Evolutionary conservation across 208 protist species (phyloP).

Genomic region (Lotmaria passim): DNA sequence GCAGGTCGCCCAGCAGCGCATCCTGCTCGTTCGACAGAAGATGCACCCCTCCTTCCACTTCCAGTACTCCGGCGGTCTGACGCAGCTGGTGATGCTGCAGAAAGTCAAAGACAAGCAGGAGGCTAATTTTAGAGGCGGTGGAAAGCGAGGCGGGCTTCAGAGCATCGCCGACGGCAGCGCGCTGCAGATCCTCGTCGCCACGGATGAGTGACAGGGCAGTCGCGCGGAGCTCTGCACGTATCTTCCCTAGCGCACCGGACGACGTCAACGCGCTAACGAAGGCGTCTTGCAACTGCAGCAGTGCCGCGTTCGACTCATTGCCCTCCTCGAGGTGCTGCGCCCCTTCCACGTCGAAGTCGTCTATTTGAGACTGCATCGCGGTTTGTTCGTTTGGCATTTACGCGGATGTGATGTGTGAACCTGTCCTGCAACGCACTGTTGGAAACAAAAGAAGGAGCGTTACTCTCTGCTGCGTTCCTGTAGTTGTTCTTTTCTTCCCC

Average conservation of each 20-base stretch:
- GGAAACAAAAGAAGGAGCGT: too few species aligned
- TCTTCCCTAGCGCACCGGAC: slow-evolving; percentile 64
- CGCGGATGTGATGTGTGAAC: too few species aligned
- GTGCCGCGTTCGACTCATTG: slow-evolving; percentile 68
- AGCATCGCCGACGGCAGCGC: slow-evolving; percentile 42
- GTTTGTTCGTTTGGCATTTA: too few species aligned
- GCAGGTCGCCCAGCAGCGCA: slow-evolving; percentile 53
- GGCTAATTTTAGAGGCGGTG: slow-evolving; percentile 37
- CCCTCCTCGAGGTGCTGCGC: slow-evolving; percentile 40
- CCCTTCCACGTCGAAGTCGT: slow-evolving; percentile 25
- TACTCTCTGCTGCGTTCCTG: too few species aligned
- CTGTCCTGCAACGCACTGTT: too few species aligned
- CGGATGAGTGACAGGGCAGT: slow-evolving; percentile 68
- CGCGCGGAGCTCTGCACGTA: slow-evolving; percentile 79
- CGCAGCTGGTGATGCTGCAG: slow-evolving; percentile 49
- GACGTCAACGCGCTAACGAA: slow-evolving; percentile 70
- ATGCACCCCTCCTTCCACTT: slow-evolving; percentile 54
- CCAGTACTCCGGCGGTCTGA: slow-evolving; percentile 69
- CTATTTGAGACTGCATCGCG: slow-evolving; percentile 8
- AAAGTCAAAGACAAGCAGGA: slow-evolving; percentile 84
- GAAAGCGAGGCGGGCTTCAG: slow-evolving; percentile 29
- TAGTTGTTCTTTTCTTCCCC: too few species aligned
- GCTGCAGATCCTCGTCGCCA: slow-evolving; percentile 56
- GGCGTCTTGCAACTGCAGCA: slow-evolving; percentile 77
- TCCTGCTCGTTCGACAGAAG: slow-evolving; percentile 40